Evolutionary conservation across 108 stramenopile genomes (phyloP).

Genomic region (Skeletonema marinoi): DNA sequence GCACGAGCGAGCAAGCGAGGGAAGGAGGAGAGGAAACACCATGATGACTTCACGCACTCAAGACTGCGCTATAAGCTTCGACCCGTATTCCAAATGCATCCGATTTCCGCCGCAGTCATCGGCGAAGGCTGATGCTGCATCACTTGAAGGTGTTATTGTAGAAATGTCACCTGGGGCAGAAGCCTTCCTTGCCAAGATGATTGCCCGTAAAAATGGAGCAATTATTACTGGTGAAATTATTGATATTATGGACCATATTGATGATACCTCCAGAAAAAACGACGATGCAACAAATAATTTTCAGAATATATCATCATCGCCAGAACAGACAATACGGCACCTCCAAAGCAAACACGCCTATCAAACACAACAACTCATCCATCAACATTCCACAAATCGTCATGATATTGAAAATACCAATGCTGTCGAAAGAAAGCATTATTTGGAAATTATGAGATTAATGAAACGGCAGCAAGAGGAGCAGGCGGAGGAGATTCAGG

Average conservation of each 20-base stretch:
- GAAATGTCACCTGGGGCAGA: constrained; percentile 2
- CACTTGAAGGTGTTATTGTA: background rate
- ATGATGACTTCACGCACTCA: background rate
- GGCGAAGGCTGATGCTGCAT: background rate
- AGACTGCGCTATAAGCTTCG: background rate
- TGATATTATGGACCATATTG: background rate
- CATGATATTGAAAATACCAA: background rate
- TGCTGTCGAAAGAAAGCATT: background rate
- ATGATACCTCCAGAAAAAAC: background rate
- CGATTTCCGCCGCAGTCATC: background rate
- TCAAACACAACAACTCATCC: background rate
- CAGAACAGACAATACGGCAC: background rate
- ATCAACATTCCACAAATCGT: background rate
- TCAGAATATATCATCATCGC: background rate
- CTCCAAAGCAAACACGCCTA: background rate
- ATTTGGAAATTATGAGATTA: constrained; percentile 1
- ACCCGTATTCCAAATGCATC: background rate
- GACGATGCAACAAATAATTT: background rate
- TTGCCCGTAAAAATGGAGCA: background rate
- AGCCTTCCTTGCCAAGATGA: background rate
- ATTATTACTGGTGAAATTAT: background rate
- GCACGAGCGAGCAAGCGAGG: background rate
- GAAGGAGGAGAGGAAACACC: background rate
- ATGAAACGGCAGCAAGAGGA: background rate
- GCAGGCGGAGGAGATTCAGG: background rate